Evolutionary conservation across 2,329 filamentous ascomycete genomes (phyloP), one percentile per base, ranked within the genome.

Genomic region (Alternaria sp.): DNA sequence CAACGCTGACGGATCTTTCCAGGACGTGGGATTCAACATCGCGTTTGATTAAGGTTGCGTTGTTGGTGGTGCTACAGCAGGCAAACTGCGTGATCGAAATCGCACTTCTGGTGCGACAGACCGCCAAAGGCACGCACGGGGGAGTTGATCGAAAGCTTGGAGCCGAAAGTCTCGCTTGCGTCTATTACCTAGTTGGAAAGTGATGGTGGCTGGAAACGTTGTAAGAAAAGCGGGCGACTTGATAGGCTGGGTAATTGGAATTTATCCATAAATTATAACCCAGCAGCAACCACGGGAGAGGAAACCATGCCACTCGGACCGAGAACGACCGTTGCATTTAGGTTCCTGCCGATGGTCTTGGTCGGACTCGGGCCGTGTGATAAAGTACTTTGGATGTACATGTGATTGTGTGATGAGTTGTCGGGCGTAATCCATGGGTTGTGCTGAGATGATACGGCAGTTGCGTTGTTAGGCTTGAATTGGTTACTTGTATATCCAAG

Each of bases 291-390:
- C 14, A 27, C 20, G 46, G 30, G 18, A 41, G 25, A 12, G 14
- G 36, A 28, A 41, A 30, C 25, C 27, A 28, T 28, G 49, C 43
- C 36, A 25, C 45, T 58, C 64, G 64, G 64, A 48, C 64, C 62
- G 64, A 40, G 22, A 20, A 18, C 5, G 38, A 11, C 20, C 30
- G 36, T 27, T 28, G n/a, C 44, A 51, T 38, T 30, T 28, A 40
- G 22, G 27, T 20, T 12, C 45, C n/a, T 62, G 25, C 64, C 61
- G 64, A 55, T 27, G 16, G 22, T 45, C 22, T 32, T 40, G 20
- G 28, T 34, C 25, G 38, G 25, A 57, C 27, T 49, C 63, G 63
- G 63, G 58, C 63, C 63, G 63, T 61, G 63, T 65, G 58, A 65
- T 63, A 25, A 46, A 22, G 49, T 58, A 56, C 38, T 30, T 53